Conservation (phyloP, 495 filamentous ascomycete species). For the Jackrogersella minutella region DNA sequence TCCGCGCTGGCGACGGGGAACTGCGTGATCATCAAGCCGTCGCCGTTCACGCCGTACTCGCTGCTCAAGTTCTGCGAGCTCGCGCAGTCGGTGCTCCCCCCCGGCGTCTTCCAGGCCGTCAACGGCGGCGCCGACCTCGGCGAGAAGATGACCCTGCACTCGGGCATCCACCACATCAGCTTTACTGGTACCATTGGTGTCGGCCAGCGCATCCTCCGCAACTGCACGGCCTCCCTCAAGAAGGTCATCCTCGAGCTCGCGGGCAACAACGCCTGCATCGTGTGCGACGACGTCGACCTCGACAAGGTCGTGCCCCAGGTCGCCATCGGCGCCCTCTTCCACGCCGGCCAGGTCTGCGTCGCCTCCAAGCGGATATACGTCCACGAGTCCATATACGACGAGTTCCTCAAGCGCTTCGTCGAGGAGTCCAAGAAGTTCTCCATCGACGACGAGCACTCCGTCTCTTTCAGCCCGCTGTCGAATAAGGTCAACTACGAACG, state of each 20-base stretch:
- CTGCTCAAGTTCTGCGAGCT: constrained; percentile 71
- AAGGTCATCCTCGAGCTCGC: constrained; percentile 61
- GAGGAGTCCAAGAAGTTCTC: constrained; percentile 61
- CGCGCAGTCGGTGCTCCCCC: constrained; percentile 65
- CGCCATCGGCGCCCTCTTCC: constrained; percentile 64
- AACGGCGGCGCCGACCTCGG: constrained; percentile 73
- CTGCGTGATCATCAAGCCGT: constrained; percentile 69
- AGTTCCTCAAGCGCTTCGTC: constrained; percentile 64
- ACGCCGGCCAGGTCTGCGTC: constrained; percentile 65
- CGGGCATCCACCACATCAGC: constrained; percentile 70
- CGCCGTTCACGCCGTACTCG: constrained; percentile 73
- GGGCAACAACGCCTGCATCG: constrained; percentile 73
- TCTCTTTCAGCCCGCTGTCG: constrained; percentile 63
- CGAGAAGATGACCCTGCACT: constrained; percentile 63
- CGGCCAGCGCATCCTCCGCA: constrained; percentile 69
- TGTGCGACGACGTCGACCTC: constrained; percentile 72
- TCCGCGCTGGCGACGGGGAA: constrained; percentile 67
- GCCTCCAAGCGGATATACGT: constrained; percentile 72
- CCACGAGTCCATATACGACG: constrained; percentile 71
- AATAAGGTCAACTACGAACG: constrained; percentile 67
- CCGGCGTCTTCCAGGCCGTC: constrained; percentile 71
- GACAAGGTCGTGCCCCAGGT: constrained; percentile 61
- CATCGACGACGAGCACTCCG: constrained; percentile 52
- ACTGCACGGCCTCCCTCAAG: constrained; percentile 68
- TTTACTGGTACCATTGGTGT: constrained; percentile 74